Evolutionary conservation across 768 basidiomycete genomes (phyloP).

Genomic region (Sarcodon aspratus): DNA sequence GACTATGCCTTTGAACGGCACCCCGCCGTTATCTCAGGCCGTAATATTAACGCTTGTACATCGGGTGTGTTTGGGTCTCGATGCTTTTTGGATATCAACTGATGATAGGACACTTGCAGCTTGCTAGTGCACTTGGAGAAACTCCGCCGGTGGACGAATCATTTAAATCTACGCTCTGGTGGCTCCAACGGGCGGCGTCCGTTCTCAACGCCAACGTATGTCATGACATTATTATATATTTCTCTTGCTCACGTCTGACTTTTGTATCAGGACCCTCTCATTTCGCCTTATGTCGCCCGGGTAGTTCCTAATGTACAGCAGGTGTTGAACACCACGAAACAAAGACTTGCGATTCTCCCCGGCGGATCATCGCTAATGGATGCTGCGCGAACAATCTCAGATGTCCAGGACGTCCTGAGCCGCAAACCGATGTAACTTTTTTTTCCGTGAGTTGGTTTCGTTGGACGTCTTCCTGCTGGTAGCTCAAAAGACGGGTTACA

Average conservation of each 20-base stretch:
- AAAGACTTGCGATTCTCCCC: slow-evolving; percentile 68
- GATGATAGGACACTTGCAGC: slow-evolving; percentile 24
- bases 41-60: slow-evolving; percentile 78
- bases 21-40: slow-evolving; percentile 67
- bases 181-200: slow-evolving; percentile 67
- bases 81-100: neutral
- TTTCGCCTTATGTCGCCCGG: slow-evolving; percentile 71
- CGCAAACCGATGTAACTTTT: slow-evolving; percentile 20
- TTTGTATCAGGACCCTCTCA: slow-evolving; percentile 55
- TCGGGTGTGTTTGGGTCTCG: slow-evolving; percentile 39
- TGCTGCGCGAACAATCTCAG: slow-evolving; percentile 55
- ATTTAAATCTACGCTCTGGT: slow-evolving; percentile 79
- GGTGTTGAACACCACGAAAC: slow-evolving; percentile 68
- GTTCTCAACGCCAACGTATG: slow-evolving; percentile 64
- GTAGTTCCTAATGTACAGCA: slow-evolving; percentile 73
- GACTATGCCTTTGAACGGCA: slow-evolving; percentile 66
- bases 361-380: slow-evolving; percentile 59
- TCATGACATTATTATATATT: slow-evolving; percentile 3
- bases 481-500: too few relatives aligned
- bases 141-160: slow-evolving; percentile 66
- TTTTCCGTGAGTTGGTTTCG: too few relatives aligned
- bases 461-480: too few relatives aligned
- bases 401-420: slow-evolving; percentile 61
- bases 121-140: slow-evolving; percentile 66
- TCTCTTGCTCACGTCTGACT: slow-evolving; percentile 2